Base-by-base conservation (phyloP, 208 protist species). In the Acanthamoeba culbertsoni region DNA sequence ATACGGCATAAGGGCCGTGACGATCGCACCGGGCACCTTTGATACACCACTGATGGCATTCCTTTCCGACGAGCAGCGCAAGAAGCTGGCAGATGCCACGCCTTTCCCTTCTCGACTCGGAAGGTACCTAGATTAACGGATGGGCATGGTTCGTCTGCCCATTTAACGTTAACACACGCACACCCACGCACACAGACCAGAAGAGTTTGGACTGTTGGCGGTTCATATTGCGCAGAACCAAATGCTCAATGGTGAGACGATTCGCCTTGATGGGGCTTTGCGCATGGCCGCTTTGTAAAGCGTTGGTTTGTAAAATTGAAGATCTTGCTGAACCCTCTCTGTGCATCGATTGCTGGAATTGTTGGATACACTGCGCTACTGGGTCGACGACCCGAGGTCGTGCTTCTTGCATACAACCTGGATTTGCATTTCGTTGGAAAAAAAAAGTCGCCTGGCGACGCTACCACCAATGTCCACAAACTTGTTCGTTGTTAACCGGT, bases 11-110 rank as follows among this genome's bases (percentile, higher is more conserved):
- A 96, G 97, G 57, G 94, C 97, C 45, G 96, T 96, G 94, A 97
- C 97, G 26, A 96, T 98, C 55, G 89, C 89, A 8, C 97, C 97
- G 8, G 97, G 97, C 51, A 95, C 96, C 51, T 98, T 98, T 91
- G 77, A 88, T 40, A 98, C 97, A 7, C 97, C 97, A 91, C 95
- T 98, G 95, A 37, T 97, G 16, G 16, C 10, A 18, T 33, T 4
- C 3, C n/a, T 96, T 23, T 62, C 94, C 46, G 63, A 95, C 14
- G 46, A 94, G 35, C 96, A 91, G 26, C 86, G 86, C 5, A 63
- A 97, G 12, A 86, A 68, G 26, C 95, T 98, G 33, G 86, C 79
- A 10, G 86, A 90, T 3, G 94, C 91, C n/a, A 95, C 98, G 12
- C 97, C 96, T 20, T 97, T 97, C 79, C 63, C 63, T 2, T 5